phyloP scores from a whole-genome alignment of 306 rosid genomes.

The Myrica gale region DNA sequence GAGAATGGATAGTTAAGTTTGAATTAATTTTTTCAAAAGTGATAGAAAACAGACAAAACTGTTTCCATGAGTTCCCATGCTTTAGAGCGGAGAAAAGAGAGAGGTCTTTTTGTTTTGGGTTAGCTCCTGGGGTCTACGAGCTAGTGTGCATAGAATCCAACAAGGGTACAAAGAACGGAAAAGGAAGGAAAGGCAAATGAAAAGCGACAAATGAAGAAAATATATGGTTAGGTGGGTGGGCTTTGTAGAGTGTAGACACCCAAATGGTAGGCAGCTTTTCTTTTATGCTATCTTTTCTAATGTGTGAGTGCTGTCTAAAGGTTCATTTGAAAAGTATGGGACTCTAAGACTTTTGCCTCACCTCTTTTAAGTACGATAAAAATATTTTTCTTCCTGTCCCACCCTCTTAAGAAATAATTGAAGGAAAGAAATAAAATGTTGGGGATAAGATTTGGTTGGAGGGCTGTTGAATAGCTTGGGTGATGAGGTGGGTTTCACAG shows the following conservation, averaged over 20 bases:
- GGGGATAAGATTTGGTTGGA: slow-evolving; percentile 5
- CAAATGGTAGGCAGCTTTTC: slow-evolving; percentile 61
- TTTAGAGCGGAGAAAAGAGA: slow-evolving; percentile 42
- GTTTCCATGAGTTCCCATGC: slow-evolving; percentile 28
- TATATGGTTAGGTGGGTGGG: slow-evolving; percentile 40
- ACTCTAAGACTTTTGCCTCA: slow-evolving; percentile 9
- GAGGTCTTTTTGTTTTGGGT: slow-evolving; percentile 40
- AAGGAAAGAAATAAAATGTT: background rate
- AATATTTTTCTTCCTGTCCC: slow-evolving; percentile 13
- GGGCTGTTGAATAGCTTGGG: slow-evolving; percentile 7
- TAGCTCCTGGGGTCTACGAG: slow-evolving; percentile 26
- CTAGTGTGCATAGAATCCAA: slow-evolving; percentile 34
- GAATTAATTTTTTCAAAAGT: slow-evolving; percentile 2
- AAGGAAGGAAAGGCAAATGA: slow-evolving; percentile 31
- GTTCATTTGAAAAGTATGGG: slow-evolving; percentile 30
- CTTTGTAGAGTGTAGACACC: slow-evolving; percentile 53
- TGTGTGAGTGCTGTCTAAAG: slow-evolving; percentile 50
- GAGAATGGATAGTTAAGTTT: slow-evolving; percentile 13
- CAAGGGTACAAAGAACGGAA: slow-evolving; percentile 26
- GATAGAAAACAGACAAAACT: slow-evolving; percentile 12
- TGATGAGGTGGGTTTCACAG: slow-evolving; percentile 7
- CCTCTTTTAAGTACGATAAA: background rate
- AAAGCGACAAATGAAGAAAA: slow-evolving; percentile 29
- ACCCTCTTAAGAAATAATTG: slow-evolving; percentile 1
- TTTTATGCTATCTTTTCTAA: slow-evolving; percentile 38